phyloP scores from a whole-genome alignment of 1,284 basidiomycete species.

The Ceratobasidium sp. region DNA sequence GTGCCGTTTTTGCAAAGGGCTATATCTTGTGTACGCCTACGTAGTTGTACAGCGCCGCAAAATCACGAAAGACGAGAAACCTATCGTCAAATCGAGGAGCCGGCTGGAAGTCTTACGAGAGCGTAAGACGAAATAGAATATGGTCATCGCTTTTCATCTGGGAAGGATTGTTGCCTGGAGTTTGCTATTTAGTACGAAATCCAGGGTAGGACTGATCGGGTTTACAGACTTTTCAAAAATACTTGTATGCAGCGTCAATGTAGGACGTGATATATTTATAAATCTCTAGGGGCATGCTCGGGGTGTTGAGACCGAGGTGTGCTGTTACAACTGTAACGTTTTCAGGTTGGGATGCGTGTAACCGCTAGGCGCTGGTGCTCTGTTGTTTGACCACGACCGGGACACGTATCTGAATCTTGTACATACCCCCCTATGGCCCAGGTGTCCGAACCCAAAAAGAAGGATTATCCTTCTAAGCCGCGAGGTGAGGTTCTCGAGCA shows the following conservation, averaged over 20 bases:
- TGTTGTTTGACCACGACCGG: neutral
- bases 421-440: neutral
- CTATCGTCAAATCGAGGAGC: conserved; percentile 4
- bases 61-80: conserved; percentile 60
- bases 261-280: no score
- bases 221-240: no score
- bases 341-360: no score
- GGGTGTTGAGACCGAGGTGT: no score
- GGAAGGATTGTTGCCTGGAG: no score
- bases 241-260: no score
- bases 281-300: no score
- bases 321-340: no score
- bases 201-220: no score
- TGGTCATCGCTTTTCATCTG: no score
- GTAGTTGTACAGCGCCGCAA: conserved; percentile 87
- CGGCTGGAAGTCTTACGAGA: conserved; percentile 8
- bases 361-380: neutral
- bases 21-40: conserved; percentile 88
- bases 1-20: conserved; percentile 58
- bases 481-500: neutral
- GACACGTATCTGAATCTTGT: neutral
- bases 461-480: neutral
- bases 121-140: conserved; percentile 1
- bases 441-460: neutral
- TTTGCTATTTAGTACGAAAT: no score